Base-by-base conservation (phyloP, 176 grass and related monocot species). In the Guadua angustifolia region DNA sequence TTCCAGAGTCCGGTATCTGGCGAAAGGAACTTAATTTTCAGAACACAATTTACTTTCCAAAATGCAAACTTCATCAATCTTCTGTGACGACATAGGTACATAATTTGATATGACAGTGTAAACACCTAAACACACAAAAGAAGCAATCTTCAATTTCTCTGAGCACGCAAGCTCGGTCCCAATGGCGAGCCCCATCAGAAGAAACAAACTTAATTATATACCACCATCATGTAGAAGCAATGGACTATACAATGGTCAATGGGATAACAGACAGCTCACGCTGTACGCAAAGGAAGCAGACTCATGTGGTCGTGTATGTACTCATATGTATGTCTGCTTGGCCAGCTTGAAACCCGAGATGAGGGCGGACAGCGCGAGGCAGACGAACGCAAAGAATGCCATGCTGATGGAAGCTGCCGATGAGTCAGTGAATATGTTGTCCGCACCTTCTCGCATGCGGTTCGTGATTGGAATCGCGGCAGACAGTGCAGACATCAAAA, bases 401-500 rank as follows among this genome's bases (percentile, higher is more conserved):
- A 99, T 95, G 91, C 96, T 92, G 70, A 99, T 95, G 15, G 96
- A 92, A 29, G 93, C 96, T 8, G 91, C 72, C 16, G 96, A 99
- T 3, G 93, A 90, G 80, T 99, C 93, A 0, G 93, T 94, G 77
- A 99, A 99, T 13, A 90, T 71, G 19, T 94, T 99, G 22, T 89
- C 87, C 5, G 79, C 77, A 7, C 89, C 89, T 38, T 92, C 83
- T 18, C 93, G 93, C 93, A 95, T 95, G 12, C 84, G 79, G 75
- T 98, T 94, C 4, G 96, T 99, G 39, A 95, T 83, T 13, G 96
- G 96, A 49, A 99, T 87, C 26, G 96, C 93, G 0, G 96, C 93
- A 0, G 96, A 99, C 9, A 90, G 47, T 16, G 96, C 88, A 1
- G 96, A 99, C 78, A 99, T 94, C 70, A 95, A 33, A 46, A 99